Evolutionary conservation across 495 filamentous ascomycete species (phyloP).

Genomic region (Penicillium nucicola): DNA sequence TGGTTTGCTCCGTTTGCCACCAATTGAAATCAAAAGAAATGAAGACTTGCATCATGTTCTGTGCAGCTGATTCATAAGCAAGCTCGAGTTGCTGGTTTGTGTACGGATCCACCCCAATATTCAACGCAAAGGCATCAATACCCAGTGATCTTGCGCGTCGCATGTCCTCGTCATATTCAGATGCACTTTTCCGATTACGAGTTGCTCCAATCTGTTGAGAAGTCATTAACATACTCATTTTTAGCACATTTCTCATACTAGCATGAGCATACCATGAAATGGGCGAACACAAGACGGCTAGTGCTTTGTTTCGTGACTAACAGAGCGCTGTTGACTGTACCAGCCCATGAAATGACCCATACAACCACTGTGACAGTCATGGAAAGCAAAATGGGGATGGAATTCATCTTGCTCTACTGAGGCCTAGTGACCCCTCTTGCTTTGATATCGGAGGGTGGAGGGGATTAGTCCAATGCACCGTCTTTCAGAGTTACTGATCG

Average conservation of each 20-base stretch:
- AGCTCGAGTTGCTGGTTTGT: constrained; percentile 51
- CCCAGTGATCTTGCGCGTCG: constrained; percentile 48
- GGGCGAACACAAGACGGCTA: constrained; percentile 49
- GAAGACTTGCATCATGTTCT: constrained; percentile 57
- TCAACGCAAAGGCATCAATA: constrained; percentile 62
- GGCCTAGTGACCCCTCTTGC: too few species aligned
- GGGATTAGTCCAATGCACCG: too few species aligned
- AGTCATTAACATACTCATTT: not conserved
- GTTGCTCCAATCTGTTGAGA: constrained; percentile 50
- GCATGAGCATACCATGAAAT: constrained; percentile 52
- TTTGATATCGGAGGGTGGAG: too few species aligned
- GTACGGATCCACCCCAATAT: constrained; percentile 51
- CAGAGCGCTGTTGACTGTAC: too few species aligned
- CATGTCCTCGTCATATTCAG: constrained; percentile 58
- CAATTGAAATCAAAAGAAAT: constrained; percentile 61
- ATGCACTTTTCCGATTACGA: constrained; percentile 43
- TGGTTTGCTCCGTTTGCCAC: constrained; percentile 41
- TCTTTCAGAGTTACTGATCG: too few species aligned
- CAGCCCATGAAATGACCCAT: too few species aligned
- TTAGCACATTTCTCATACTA: not conserved
- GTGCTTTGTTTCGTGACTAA: too few species aligned
- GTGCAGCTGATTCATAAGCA: constrained; percentile 55
- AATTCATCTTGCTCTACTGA: too few species aligned
- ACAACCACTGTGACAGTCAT: too few species aligned
- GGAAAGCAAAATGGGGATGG: too few species aligned